phyloP scores from a whole-genome alignment of 148 eudicot genomes.

The Bassia scoparia region DNA sequence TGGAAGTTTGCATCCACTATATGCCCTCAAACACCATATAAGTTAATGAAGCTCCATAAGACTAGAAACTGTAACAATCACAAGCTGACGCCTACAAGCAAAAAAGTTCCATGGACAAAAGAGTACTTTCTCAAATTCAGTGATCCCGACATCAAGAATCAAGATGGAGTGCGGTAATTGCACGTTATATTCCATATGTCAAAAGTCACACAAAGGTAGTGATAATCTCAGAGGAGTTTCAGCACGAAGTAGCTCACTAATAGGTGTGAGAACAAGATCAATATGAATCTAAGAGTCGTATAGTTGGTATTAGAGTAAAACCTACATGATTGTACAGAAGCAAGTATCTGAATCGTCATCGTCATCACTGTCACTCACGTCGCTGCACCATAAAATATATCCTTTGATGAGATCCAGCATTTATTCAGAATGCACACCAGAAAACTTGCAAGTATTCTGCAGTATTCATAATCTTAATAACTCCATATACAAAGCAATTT shows the following conservation, averaged over 20 bases:
- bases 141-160: slow-evolving; percentile 3
- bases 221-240: slow-evolving; percentile 8
- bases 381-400: slow-evolving; percentile 36
- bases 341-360: slow-evolving; percentile 40
- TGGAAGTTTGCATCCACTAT: background rate
- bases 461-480: background rate
- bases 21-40: background rate
- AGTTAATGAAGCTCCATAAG: slow-evolving; percentile 5
- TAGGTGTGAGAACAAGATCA: slow-evolving; percentile 4
- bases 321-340: slow-evolving; percentile 49
- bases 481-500: background rate
- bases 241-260: slow-evolving; percentile 6
- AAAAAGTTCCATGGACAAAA: slow-evolving; percentile 11
- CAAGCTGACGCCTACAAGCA: slow-evolving; percentile 9
- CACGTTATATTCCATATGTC: background rate
- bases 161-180: background rate
- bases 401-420: slow-evolving; percentile 11
- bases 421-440: too few relatives aligned
- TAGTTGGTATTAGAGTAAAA: slow-evolving; percentile 14
- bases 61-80: background rate
- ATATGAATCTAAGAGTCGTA: slow-evolving; percentile 15
- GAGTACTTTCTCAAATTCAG: slow-evolving; percentile 9
- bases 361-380: slow-evolving; percentile 44
- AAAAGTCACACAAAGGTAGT: background rate
- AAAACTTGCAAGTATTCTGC: too few relatives aligned